Evolutionary conservation across 352 stramenopile species (phyloP), one percentile per base, ranked within the genome.

Genomic region (Halophytophthora batemanensis): DNA sequence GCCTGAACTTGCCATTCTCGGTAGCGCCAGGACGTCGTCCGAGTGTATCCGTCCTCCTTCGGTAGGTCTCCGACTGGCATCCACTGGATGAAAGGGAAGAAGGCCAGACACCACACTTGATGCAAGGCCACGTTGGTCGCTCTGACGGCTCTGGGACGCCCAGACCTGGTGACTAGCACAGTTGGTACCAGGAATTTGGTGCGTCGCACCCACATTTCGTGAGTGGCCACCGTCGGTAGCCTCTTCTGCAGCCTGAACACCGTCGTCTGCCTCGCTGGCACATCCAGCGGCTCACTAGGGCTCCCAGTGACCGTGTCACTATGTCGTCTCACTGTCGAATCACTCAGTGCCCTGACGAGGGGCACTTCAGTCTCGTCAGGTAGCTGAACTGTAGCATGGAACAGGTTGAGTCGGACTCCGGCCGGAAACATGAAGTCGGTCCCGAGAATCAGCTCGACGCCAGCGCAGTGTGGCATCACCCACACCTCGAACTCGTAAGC

Each of bases 141-240:
- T 14, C 39, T 17, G 15, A 56, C 39, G 1, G 19, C 10, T 1
- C 14, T 17, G 2, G 50, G 50, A 12, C 13, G 6, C 0, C 31
- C 21, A 43, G 29, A 50, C 11, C 5, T 35, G 29, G 40, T 43
- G n/a, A n/a, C n/a, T n/a, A n/a, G n/a, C 4, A 50, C 40, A 1
- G 50, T 47, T 19, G 48, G 48, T 0, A 55, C n/a, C 6, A 47
- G 5, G 5, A 8, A 11, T 12, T 14, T 14, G 1, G 38, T 46
- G 2, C 25, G 17, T n/a, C 48, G 37, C 14, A 55, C 34, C 48
- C 36, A 56, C 3, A 56, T 1, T 1, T 44, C 49, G 14, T 56
- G 31, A 15, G 40, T 49, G 2, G 14, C 13, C n/a, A n/a, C 1
- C 1, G 46, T 4, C 3, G 46, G 46, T 29, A 18, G 37, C 7